Evolutionary conservation across 345 rosid genomes (phyloP), one percentile per base, ranked within the genome.

Genomic region (Turnera subulata): DNA sequence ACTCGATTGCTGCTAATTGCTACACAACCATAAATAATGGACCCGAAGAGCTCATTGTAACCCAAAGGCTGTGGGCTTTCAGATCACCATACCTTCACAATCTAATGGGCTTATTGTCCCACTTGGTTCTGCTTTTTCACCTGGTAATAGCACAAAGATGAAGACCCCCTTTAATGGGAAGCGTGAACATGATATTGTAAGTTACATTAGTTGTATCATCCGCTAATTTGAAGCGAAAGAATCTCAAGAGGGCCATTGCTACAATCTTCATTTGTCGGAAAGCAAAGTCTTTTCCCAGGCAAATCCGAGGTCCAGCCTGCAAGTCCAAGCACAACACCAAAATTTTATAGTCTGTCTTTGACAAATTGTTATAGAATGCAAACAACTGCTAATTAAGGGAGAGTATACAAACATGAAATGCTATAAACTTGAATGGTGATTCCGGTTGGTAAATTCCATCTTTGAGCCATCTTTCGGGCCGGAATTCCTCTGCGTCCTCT

Each of bases 291-390:
- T 79, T 89, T 5, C 91, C 85, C 0, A 84, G 74, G 45, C 91
- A 84, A 46, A 84, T 80, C 38, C 87, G 69, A 35, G 94, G 89
- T 59, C 94, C 96, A 52, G 82, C 94, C 96, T 89, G 74, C 19
- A 71, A 29, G 38, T 4, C 13, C 39, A 50, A 47, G 26, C 6
- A 15, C 26, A 18, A 17, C 39, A 21, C 35, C 46, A 11, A 14
- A 32, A 35, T 1, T 55, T 22, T 25, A 6, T 22, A 40, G 12
- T 11, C 14, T 1, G 29, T 11, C 4, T 20, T 22, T 12, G 25
- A 10, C 15, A 29, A 3, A 29, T 29, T 8, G 35, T 22, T 26
- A 48, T 48, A 5, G 26, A 2, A 25, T 19, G 7, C 4, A 40
- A 44, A 45, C n/a, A n/a, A n/a, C n/a, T n/a, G n/a, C n/a, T n/a